Base-by-base conservation (phyloP, 2,329 filamentous ascomycete species). In the Nannizzia gypsea region DNA sequence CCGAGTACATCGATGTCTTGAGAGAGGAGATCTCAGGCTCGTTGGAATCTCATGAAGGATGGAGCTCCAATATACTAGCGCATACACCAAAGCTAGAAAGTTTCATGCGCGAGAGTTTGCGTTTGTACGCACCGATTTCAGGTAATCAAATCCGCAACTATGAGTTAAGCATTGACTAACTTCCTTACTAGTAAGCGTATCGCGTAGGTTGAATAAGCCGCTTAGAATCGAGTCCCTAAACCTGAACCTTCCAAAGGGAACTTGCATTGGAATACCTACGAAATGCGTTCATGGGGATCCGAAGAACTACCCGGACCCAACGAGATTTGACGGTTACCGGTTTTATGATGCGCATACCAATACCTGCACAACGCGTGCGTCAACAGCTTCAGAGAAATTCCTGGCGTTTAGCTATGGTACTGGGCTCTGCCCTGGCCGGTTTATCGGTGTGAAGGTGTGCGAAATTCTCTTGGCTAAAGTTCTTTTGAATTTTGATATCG, bases 341-440 rank as follows among this genome's bases (percentile, higher is more conserved):
- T 58, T 58, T 34, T 58, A 58, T 28, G 38, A 58, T 28, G 8
- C n/a, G 3, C 6, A 8, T 26, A 6, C 56, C 6, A 58, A 58
- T 3, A 34, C 36, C 3, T 26, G 36, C n/a, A 48, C 36, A 17
- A 8, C n/a, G 13, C 36, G 40, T 3, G 40, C 40, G 9, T 20
- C 40, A 13, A 58, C 56, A 9, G n/a, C 56, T 20, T 44, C 56
- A 1, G 36, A 58, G 9, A 44, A 38, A n/a, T 58, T 44, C 26
- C 56, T 58, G 2, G 13, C 56, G n/a, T 58, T 58, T 13, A 26
- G 56, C 36, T 42, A 46, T 34, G 56, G 56, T 2, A 44, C 56
- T 15, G 56, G 15, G 6, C 38, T 58, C 9, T 58, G 56, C 20
- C 56, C 56, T 26, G 56, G 56, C 8, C 36, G 56, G 26, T 56